These are phyloP conservation scores for Kwoniella newhampshirensis DNA, from an alignment of 768 basidiomycete species.

Conservation along the genomic window DNA sequence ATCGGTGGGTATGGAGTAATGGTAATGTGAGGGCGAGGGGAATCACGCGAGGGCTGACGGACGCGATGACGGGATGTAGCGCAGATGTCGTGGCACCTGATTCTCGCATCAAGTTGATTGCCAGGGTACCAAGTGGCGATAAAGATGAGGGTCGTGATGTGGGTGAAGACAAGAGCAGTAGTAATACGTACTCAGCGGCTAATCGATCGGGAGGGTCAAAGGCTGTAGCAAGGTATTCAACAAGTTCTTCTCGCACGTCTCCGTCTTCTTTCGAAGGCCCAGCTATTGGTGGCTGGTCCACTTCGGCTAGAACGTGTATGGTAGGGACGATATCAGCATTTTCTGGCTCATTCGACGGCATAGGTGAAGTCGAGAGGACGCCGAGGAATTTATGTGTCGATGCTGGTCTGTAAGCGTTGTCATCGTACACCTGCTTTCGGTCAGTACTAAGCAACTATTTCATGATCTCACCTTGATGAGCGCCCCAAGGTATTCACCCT, in stretches of 20 bases:
- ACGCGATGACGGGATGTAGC: constrained; percentile 4
- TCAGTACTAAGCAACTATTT: neutral
- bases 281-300: neutral
- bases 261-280: neutral
- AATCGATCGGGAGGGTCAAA: constrained; percentile 38
- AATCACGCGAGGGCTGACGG: constrained; percentile 32
- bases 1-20: constrained; percentile 35
- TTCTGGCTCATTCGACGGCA: constrained; percentile 39
- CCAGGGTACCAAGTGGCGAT: constrained; percentile 43
- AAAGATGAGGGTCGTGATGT: constrained; percentile 31
- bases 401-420: constrained; percentile 42
- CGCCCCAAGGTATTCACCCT: constrained; percentile 42
- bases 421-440: constrained; percentile 46
- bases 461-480: constrained; percentile 43
- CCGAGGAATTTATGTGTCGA: constrained; percentile 44
- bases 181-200: constrained; percentile 40
- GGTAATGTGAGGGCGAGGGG: constrained; percentile 33
- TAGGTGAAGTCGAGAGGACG: constrained; percentile 37
- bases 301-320: constrained; percentile 40
- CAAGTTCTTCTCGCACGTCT: constrained; percentile 23
- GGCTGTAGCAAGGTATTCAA: constrained; percentile 34
- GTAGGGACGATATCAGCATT: constrained; percentile 31
- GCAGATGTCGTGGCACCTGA: neutral
- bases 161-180: constrained; percentile 40
- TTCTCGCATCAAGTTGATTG: constrained; percentile 39